These are phyloP conservation scores for Cladorrhinum samala DNA, from an alignment of 495 filamentous ascomycete genomes.

Conservation along the genomic window DNA sequence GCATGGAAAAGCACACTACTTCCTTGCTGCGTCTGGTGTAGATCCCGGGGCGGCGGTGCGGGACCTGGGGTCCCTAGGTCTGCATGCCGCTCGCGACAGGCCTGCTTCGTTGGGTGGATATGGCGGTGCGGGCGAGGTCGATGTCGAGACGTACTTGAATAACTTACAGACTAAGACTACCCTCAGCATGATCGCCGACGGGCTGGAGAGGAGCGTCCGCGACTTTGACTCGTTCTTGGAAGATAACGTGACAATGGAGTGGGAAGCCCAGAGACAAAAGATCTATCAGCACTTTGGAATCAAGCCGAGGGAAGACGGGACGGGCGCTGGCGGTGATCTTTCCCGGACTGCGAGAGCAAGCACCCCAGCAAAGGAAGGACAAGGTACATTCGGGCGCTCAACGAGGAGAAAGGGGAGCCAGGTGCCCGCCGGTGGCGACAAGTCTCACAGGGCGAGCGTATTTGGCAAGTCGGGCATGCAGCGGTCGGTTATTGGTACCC, in stretches of 20 bases:
- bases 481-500: constrained; percentile 78
- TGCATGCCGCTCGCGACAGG: constrained; percentile 16
- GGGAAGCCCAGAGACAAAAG: constrained; percentile 83
- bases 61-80: constrained; percentile 60
- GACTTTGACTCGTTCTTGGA: constrained; percentile 93
- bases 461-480: constrained; percentile 68
- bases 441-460: constrained; percentile 47
- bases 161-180: constrained; percentile 86
- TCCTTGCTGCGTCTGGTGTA: constrained; percentile 85
- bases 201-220: constrained; percentile 72
- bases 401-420: constrained; percentile 41
- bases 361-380: constrained; percentile 36
- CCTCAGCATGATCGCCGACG: constrained; percentile 82
- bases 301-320: constrained; percentile 50
- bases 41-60: constrained; percentile 69
- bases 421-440: constrained; percentile 27
- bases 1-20: constrained; percentile 68
- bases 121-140: constrained; percentile 51
- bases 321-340: constrained; percentile 29
- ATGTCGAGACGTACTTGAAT: constrained; percentile 74
- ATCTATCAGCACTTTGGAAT: constrained; percentile 98
- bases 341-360: constrained; percentile 41
- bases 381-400: constrained; percentile 43
- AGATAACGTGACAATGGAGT: constrained; percentile 89
- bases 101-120: not conserved